Percentiles rank a stretch among this genome's conserved stretches.
Evolutionary conservation across 2,329 filamentous ascomycete species (phyloP).

Genomic region (Microsporum audouinii): DNA sequence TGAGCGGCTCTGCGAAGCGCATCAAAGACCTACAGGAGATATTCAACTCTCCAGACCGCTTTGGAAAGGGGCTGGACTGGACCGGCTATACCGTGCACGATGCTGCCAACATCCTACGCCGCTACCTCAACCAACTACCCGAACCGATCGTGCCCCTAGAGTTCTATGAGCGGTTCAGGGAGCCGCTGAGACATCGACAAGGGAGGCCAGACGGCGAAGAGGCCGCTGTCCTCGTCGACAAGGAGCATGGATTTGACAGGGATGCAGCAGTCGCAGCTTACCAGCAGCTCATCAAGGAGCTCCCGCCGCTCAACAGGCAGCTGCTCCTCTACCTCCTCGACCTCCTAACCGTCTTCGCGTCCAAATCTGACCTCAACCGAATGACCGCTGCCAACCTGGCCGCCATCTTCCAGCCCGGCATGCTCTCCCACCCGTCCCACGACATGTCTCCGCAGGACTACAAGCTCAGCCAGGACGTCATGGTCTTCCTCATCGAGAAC

Average conservation of each 20-base stretch:
- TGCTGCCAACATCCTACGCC: conserved; percentile 86
- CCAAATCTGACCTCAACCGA: conserved; percentile 90
- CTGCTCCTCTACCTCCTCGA: conserved; percentile 92
- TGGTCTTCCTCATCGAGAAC: conserved; percentile 96
- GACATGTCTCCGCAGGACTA: conserved; percentile 95
- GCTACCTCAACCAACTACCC: conserved; percentile 91
- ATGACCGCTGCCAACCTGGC: conserved; percentile 94
- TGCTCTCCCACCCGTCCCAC: conserved; percentile 85
- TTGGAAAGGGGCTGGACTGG: conserved; percentile 95
- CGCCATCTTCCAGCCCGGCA: conserved; percentile 93
- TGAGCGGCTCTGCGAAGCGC: conserved; percentile 91
- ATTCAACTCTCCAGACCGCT: conserved; percentile 90
- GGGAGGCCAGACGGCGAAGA: conserved; percentile 58
- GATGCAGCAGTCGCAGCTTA: conserved; percentile 68
- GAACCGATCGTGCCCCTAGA: conserved; percentile 93
- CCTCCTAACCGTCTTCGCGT: conserved; percentile 88
- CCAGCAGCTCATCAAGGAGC: conserved; percentile 79
- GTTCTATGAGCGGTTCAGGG: conserved; percentile 81
- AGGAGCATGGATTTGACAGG: conserved; percentile 62
- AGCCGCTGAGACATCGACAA: conserved; percentile 63
- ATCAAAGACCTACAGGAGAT: conserved; percentile 90
- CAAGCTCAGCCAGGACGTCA: conserved; percentile 84
- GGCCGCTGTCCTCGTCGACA: conserved; percentile 52
- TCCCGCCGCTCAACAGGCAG: conserved; percentile 87
- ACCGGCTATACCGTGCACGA: conserved; percentile 96